These are phyloP conservation scores for Mucor indicus DNA, from an alignment of 371 early-diverging fungal genomes.

Conservation along the genomic window DNA sequence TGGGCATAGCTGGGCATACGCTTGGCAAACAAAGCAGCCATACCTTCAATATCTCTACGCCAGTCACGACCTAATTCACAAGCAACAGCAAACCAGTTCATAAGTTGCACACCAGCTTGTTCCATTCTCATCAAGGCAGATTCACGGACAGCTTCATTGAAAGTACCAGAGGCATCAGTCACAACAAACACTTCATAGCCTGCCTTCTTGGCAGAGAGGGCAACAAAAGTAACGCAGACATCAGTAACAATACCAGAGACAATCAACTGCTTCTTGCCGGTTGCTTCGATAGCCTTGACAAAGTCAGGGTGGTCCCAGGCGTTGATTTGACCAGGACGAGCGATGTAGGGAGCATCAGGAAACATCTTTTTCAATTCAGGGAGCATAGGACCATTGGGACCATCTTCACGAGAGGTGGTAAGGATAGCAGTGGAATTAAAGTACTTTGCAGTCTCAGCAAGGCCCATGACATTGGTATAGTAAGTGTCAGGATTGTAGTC, in stretches of 20 bases:
- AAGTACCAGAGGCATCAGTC: constrained; percentile 21
- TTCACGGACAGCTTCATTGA: constrained; percentile 8
- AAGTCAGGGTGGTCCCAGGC: constrained; percentile 20
- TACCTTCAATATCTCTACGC: constrained; percentile 11
- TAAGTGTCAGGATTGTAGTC: constrained; percentile 19
- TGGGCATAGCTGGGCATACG: constrained; percentile 19
- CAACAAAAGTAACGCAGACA: constrained; percentile 20
- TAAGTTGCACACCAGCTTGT: constrained; percentile 14
- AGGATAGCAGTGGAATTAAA: constrained; percentile 16
- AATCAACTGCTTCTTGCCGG: constrained; percentile 22
- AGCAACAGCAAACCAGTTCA: constrained; percentile 19
- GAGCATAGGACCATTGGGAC: constrained; percentile 21
- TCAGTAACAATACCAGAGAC: constrained; percentile 25
- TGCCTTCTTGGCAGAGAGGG: constrained; percentile 21
- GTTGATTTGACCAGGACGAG: constrained; percentile 24
- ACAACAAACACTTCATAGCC: constrained; percentile 21
- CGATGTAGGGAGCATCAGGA: constrained; percentile 17
- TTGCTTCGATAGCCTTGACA: constrained; percentile 15
- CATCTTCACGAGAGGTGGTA: constrained; percentile 21
- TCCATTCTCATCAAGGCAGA: constrained; percentile 24
- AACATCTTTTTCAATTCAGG: constrained; percentile 17
- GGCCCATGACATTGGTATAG: constrained; percentile 19
- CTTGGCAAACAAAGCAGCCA: constrained; percentile 19
- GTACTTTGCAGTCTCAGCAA: constrained; percentile 19
- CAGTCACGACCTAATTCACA: constrained; percentile 21